A percentile compares a stretch with the other conserved stretches of the same genome.
phyloP scores from a whole-genome alignment of 352 stramenopile genomes.

The Phytophthora megakarya region DNA sequence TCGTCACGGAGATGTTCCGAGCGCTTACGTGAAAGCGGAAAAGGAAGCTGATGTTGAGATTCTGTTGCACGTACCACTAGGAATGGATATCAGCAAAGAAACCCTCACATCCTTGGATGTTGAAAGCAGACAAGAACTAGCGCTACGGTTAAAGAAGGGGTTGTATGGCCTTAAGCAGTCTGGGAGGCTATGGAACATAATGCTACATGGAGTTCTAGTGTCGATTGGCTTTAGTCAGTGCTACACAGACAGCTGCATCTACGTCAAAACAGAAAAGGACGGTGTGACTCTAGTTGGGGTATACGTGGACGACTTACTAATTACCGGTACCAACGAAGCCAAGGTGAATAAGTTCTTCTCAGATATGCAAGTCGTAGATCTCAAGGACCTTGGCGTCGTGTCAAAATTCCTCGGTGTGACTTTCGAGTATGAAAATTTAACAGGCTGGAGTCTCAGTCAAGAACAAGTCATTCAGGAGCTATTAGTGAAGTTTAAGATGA shows the following conservation, averaged over 20 bases:
- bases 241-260: constrained; percentile 35
- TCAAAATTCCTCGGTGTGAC: constrained; percentile 13
- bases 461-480: constrained; percentile 8
- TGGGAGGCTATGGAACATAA: neutral
- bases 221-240: neutral
- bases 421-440: constrained; percentile 2
- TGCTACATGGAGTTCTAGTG: neutral
- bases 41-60: constrained; percentile 27
- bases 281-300: neutral
- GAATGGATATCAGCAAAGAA: constrained; percentile 21
- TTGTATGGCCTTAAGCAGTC: constrained; percentile 39
- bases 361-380: constrained; percentile 21
- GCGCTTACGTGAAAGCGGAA: constrained; percentile 36
- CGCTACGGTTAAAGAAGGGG: constrained; percentile 25
- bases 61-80: constrained; percentile 26
- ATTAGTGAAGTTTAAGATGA: constrained; percentile 10
- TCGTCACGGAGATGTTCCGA: constrained; percentile 31
- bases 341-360: constrained; percentile 14
- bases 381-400: constrained; percentile 10
- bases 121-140: constrained; percentile 5
- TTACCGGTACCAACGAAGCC: constrained; percentile 7
- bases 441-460: constrained; percentile 3
- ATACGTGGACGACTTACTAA: constrained; percentile 36
- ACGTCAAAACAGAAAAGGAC: constrained; percentile 8
- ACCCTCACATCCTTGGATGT: constrained; percentile 8